A percentile compares a stretch with the other conserved stretches of the same genome.
These are phyloP conservation scores for Phymatotrichopsis omnivora DNA, from an alignment of 2,329 filamentous ascomycete species.

Conservation along the genomic window DNA sequence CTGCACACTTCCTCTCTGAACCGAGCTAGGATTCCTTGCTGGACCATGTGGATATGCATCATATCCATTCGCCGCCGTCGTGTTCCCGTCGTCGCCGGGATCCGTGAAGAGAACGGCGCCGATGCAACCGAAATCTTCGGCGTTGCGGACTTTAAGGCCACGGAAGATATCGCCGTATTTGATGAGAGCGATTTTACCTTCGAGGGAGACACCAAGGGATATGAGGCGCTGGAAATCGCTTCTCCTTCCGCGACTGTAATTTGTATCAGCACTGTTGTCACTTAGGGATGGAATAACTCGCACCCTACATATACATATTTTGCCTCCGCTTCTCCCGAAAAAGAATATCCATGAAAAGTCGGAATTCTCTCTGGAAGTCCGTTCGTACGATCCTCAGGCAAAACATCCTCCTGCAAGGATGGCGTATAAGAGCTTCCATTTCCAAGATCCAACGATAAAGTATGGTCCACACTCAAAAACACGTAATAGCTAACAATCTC, in stretches of 20 bases:
- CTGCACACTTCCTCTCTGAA: slow-evolving; percentile 79
- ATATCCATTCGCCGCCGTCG: slow-evolving; percentile 72
- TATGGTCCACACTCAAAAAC: slow-evolving; percentile 63
- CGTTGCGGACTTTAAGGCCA: slow-evolving; percentile 84
- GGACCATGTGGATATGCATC: slow-evolving; percentile 74
- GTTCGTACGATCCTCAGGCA: slow-evolving; percentile 73
- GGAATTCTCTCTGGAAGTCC: slow-evolving; percentile 63
- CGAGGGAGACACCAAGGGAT: slow-evolving; percentile 58
- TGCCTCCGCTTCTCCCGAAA: slow-evolving; percentile 44
- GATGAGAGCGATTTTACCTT: slow-evolving; percentile 78
- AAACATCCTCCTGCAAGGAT: slow-evolving; percentile 68
- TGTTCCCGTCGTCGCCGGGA: slow-evolving; percentile 77
- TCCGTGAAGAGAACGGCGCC: slow-evolving; percentile 80
- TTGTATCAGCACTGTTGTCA: too few species aligned
- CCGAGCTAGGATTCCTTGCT: slow-evolving; percentile 75
- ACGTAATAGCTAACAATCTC: slow-evolving; percentile 60
- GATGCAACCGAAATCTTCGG: slow-evolving; percentile 80
- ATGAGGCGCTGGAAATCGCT: slow-evolving; percentile 17
- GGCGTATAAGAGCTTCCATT: slow-evolving; percentile 56
- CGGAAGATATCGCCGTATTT: slow-evolving; percentile 83
- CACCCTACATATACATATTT: slow-evolving; percentile 24
- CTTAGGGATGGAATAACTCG: not conserved
- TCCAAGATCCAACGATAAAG: slow-evolving; percentile 51
- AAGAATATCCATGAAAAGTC: slow-evolving; percentile 87
- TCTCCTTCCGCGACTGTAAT: slow-evolving; percentile 10